These are phyloP conservation scores for Umbelopsis sp. DNA, from an alignment of 192 early-diverging fungal genomes.

Conservation along the genomic window DNA sequence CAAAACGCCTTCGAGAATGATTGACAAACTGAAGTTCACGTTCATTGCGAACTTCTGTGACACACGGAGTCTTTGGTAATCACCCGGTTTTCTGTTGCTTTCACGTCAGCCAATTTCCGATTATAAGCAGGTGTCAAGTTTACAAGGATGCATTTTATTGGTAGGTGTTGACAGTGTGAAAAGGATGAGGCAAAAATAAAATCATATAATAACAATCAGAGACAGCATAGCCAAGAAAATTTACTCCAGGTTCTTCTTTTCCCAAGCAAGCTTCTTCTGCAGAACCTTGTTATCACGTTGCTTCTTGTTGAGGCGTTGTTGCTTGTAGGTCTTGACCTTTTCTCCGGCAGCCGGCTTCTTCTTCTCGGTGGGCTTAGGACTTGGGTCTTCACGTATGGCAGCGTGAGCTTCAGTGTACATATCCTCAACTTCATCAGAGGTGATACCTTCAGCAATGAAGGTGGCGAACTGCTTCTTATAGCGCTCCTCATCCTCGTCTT, in stretches of 20 bases:
- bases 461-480: slow-evolving; percentile 95
- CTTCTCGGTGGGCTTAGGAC: slow-evolving; percentile 67
- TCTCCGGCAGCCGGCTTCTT: slow-evolving; percentile 71
- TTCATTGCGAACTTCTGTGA: too few species aligned
- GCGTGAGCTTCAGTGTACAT: slow-evolving; percentile 92
- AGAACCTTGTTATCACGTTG: slow-evolving; percentile 86
- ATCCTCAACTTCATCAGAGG: slow-evolving; percentile 91
- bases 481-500: slow-evolving; percentile 98
- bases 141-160: neutral
- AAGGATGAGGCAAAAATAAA: too few species aligned
- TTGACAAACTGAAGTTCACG: too few species aligned
- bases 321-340: slow-evolving; percentile 71
- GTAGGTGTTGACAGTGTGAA: neutral
- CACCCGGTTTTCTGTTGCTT: too few species aligned
- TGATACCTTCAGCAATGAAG: slow-evolving; percentile 87
- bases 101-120: too few species aligned
- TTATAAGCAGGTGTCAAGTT: neutral
- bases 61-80: too few species aligned
- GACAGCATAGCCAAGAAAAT: neutral
- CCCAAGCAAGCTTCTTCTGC: slow-evolving; percentile 71
- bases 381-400: slow-evolving; percentile 90
- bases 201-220: neutral
- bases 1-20: too few species aligned
- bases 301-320: slow-evolving; percentile 82
- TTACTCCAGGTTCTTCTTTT: slow-evolving; percentile 30